phyloP scores from a whole-genome alignment of 1,284 basidiomycete genomes.

The Mrakiaceae sp. region DNA sequence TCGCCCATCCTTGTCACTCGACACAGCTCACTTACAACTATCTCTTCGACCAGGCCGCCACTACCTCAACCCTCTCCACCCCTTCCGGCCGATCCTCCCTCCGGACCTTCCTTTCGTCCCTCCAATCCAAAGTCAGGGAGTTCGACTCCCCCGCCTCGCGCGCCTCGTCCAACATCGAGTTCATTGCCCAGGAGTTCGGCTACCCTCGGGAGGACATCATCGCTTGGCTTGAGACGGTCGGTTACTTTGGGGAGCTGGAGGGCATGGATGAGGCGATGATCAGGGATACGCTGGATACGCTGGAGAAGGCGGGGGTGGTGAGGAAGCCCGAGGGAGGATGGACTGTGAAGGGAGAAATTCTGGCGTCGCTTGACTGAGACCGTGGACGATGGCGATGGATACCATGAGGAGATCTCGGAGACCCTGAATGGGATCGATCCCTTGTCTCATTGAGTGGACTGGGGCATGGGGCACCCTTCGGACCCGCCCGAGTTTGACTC shows the following conservation, averaged over 20 bases:
- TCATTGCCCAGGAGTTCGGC: slow-evolving; percentile 64
- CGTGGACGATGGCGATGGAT: neutral
- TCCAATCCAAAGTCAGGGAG: slow-evolving; percentile 52
- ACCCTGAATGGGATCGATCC: too few species aligned
- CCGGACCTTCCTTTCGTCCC: slow-evolving; percentile 49
- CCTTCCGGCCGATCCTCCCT: neutral
- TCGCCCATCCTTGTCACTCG: slow-evolving; percentile 34
- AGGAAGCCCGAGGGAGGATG: slow-evolving; percentile 49
- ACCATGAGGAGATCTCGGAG: too few species aligned
- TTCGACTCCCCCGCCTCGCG: slow-evolving; percentile 59
- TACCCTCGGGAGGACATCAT: slow-evolving; percentile 52
- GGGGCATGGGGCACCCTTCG: too few species aligned
- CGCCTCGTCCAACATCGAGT: slow-evolving; percentile 51
- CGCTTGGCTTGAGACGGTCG: slow-evolving; percentile 71
- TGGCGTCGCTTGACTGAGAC: slow-evolving; percentile 3
- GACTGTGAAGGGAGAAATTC: slow-evolving; percentile 31
- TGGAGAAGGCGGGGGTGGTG: slow-evolving; percentile 65
- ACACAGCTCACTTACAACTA: too few species aligned
- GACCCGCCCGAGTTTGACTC: too few species aligned
- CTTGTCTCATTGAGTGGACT: too few species aligned
- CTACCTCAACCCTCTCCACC: slow-evolving; percentile 6
- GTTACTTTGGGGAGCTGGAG: slow-evolving; percentile 56
- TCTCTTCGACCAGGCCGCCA: neutral
- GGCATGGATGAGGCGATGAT: slow-evolving; percentile 54
- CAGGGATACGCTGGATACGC: slow-evolving; percentile 52